Base-by-base conservation (phyloP, 1,139 yeast species). In the Yamadazyma trypodendri region DNA sequence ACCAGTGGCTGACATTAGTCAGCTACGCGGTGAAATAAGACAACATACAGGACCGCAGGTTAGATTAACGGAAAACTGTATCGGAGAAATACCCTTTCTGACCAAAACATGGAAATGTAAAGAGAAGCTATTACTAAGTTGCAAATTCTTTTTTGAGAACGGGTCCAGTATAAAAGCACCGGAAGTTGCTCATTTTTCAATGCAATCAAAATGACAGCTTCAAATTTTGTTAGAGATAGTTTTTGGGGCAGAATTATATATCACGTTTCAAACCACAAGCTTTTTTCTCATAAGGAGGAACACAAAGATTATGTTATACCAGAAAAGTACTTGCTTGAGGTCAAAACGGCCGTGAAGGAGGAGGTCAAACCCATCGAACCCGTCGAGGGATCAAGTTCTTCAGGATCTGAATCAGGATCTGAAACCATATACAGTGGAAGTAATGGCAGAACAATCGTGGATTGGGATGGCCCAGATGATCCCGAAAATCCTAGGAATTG, bases 191-290 rank as follows among this genome's bases (percentile, higher is more conserved):
- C n/a, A n/a, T n/a, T n/a, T n/a, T n/a, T n/a, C n/a, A n/a, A n/a
- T n/a, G n/a, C n/a, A n/a, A n/a, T n/a, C n/a, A n/a, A n/a, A n/a
- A 22, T n/a, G 6, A 33, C 25, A 21, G 18, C 31, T 8, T n/a
- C 25, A 4, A 21, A 20, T 17, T 62, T 63, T 43, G 25, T 64
- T 6, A 56, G 66, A 51, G 63, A 61, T 37, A 59, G 63, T 43
- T 64, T 64, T 39, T 55, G 51, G 42, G 73, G 73, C 16, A 52
- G 69, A 37, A 16, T 53, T 4, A 43, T 53, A 10, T 65, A 68
- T 45, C 67, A 61, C 38, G 32, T 65, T 6, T 63, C 72, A 2
- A 50, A 52, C 1, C 63, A 62, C 37, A 65, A 56, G 42, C 32
- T 46, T 15, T 58, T 62, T 40, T 37, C 38, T 1, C 56, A 65